Percentiles rank a stretch among this genome's conserved stretches.
phyloP scores from a whole-genome alignment of 2,329 filamentous ascomycete species.

The Fusarium fracticaudum region DNA sequence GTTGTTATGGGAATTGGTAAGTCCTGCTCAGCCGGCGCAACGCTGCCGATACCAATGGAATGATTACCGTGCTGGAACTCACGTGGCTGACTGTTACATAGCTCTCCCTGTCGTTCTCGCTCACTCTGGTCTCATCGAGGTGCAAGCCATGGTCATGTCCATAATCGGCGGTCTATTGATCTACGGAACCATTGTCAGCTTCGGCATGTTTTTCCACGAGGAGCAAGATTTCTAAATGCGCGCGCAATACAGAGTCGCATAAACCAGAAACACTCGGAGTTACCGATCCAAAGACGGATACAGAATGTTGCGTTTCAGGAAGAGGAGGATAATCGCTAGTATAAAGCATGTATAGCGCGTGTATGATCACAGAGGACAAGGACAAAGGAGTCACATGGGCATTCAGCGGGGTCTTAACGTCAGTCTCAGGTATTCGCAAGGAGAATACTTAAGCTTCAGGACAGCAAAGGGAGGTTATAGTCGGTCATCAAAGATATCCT shows the following conservation, averaged over 20 bases:
- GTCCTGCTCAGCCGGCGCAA: slow-evolving; percentile 49
- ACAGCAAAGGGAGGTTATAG: slow-evolving; percentile 5
- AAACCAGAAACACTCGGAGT: neutral
- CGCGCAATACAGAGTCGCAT: neutral
- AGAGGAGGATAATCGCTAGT: slow-evolving; percentile 20
- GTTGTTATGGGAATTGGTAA: slow-evolving; percentile 97
- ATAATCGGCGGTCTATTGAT: slow-evolving; percentile 92
- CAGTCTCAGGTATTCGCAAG: slow-evolving; percentile 20
- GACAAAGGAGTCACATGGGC: slow-evolving; percentile 14
- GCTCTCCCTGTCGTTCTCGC: slow-evolving; percentile 89
- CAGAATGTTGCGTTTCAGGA: slow-evolving; percentile 3
- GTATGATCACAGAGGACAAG: slow-evolving; percentile 34
- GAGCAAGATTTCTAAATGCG: slow-evolving; percentile 86
- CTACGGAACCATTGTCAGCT: slow-evolving; percentile 98
- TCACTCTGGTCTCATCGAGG: slow-evolving; percentile 82
- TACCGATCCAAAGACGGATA: neutral
- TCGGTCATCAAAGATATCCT: slow-evolving; percentile 25
- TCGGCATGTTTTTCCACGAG: slow-evolving; percentile 97
- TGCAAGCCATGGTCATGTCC: slow-evolving; percentile 94
- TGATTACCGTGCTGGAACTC: neutral
- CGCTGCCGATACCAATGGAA: neutral
- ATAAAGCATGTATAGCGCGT: slow-evolving; percentile 24
- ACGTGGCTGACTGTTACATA: slow-evolving; percentile 51
- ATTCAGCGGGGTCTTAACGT: slow-evolving; percentile 34
- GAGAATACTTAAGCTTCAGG: neutral